Percentiles rank a stretch among this genome's conserved stretches.
Evolutionary conservation across 163 green algal genomes (phyloP).

Genomic region (Chlorella variabilis): DNA sequence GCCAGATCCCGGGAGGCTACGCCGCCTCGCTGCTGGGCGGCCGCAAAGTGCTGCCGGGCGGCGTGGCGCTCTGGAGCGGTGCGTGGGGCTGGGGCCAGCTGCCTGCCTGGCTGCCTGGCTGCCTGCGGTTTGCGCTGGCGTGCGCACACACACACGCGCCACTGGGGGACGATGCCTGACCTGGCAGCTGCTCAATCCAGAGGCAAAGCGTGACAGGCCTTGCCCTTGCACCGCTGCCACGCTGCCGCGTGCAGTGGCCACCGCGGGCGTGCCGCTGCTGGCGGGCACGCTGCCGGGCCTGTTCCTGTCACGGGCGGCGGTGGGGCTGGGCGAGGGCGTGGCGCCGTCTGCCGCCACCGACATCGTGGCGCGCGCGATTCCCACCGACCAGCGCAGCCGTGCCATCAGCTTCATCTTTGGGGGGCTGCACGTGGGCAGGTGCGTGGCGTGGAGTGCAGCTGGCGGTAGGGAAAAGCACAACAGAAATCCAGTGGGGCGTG

Average conservation of each 20-base stretch:
- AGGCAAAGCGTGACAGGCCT: too few relatives aligned
- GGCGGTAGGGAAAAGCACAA: too few relatives aligned
- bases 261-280: constrained; percentile 71
- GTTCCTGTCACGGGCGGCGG: constrained; percentile 64
- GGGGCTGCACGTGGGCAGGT: constrained; percentile 89
- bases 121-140: not conserved
- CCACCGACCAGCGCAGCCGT: constrained; percentile 70
- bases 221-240: too few relatives aligned
- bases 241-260: constrained; percentile 54
- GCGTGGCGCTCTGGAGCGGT: constrained; percentile 77
- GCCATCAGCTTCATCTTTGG: constrained; percentile 91
- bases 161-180: too few relatives aligned
- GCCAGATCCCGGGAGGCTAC: constrained; percentile 73
- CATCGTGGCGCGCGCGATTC: constrained; percentile 74
- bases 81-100: too few relatives aligned
- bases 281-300: constrained; percentile 75
- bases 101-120: too few relatives aligned
- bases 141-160: too few relatives aligned
- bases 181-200: too few relatives aligned
- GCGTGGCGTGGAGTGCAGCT: not conserved
- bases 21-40: constrained; percentile 69
- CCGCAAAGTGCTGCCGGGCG: constrained; percentile 69
- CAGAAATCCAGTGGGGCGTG: too few relatives aligned
- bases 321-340: constrained; percentile 85
- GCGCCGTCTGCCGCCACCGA: constrained; percentile 79